These are phyloP conservation scores for Talaromyces marneffei DNA, from an alignment of 2,329 filamentous ascomycete species.

Conservation along the genomic window DNA sequence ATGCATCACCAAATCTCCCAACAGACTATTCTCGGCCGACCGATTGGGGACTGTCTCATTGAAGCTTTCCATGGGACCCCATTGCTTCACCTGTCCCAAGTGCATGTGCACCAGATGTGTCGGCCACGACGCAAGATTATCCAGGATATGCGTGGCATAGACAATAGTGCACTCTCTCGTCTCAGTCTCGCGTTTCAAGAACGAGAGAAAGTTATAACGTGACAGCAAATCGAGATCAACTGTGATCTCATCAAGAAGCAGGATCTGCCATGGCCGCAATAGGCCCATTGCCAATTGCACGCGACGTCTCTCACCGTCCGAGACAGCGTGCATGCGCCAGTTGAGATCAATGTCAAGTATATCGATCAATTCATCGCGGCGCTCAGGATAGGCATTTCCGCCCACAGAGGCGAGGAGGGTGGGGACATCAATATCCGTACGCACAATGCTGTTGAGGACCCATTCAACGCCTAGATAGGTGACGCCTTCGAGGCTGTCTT, in stretches of 20 bases:
- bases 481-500: constrained; percentile 80
- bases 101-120: constrained; percentile 96
- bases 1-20: constrained; percentile 79
- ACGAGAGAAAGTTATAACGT: constrained; percentile 76
- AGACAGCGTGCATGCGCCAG: constrained; percentile 96
- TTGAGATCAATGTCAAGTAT: constrained; percentile 87
- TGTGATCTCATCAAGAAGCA: constrained; percentile 93
- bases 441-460: constrained; percentile 95
- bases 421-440: constrained; percentile 85
- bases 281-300: constrained; percentile 97
- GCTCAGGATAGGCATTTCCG: constrained; percentile 72
- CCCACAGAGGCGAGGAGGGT: constrained; percentile 82
- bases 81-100: constrained; percentile 79
- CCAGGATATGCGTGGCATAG: constrained; percentile 94
- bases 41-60: constrained; percentile 49
- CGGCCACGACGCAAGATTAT: constrained; percentile 91
- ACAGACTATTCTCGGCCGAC: constrained; percentile 66
- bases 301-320: constrained; percentile 81
- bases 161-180: constrained; percentile 79
- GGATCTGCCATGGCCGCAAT: constrained; percentile 80
- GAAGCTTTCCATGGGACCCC: constrained; percentile 68
- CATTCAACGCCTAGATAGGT: constrained; percentile 97
- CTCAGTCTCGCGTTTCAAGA: constrained; percentile 83
- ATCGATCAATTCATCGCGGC: constrained; percentile 76
- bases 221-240: constrained; percentile 89